A percentile compares a stretch with the other conserved stretches of the same genome.
These are phyloP conservation scores for Stagonosporopsis vannaccii DNA, from an alignment of 2,329 filamentous ascomycete species.

Conservation along the genomic window DNA sequence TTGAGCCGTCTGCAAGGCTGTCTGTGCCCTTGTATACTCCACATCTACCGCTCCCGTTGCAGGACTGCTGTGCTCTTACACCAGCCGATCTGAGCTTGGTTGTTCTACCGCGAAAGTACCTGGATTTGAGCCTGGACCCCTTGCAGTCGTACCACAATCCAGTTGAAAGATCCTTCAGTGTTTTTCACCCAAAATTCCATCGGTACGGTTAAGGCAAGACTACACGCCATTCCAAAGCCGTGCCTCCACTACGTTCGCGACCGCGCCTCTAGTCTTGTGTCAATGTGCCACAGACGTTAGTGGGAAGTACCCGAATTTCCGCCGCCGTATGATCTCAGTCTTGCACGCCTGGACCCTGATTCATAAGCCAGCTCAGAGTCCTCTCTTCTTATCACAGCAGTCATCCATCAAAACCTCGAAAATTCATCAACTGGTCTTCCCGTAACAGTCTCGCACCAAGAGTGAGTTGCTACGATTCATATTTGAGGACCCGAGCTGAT, in stretches of 20 bases:
- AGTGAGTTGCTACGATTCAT: not conserved
- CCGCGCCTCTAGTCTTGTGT: conserved; percentile 39
- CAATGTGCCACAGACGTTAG: conserved; percentile 40
- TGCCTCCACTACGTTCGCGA: conserved; percentile 45
- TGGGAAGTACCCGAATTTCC: conserved; percentile 31
- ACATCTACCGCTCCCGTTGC: conserved; percentile 26
- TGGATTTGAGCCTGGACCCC: conserved; percentile 25
- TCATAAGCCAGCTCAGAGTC: conserved; percentile 38
- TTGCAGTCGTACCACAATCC: conserved; percentile 42
- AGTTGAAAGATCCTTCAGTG: conserved; percentile 30
- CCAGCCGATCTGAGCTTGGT: conserved; percentile 24
- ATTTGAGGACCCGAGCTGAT: not conserved
- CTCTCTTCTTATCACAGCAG: conserved; percentile 28
- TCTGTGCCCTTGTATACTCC: conserved; percentile 26
- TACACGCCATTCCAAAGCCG: conserved; percentile 46
- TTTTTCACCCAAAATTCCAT: conserved; percentile 31
- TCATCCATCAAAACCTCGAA: conserved; percentile 12
- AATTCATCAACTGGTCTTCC: conserved; percentile 4
- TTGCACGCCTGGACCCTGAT: conserved; percentile 33
- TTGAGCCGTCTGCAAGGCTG: conserved; percentile 37
- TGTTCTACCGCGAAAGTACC: conserved; percentile 21
- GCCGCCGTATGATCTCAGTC: conserved; percentile 27
- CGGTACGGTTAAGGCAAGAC: conserved; percentile 28
- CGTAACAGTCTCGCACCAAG: not conserved
- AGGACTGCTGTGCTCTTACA: conserved; percentile 23